Conservation (phyloP, 805 yeast species). For the Monosporozyma aerobia region DNA sequence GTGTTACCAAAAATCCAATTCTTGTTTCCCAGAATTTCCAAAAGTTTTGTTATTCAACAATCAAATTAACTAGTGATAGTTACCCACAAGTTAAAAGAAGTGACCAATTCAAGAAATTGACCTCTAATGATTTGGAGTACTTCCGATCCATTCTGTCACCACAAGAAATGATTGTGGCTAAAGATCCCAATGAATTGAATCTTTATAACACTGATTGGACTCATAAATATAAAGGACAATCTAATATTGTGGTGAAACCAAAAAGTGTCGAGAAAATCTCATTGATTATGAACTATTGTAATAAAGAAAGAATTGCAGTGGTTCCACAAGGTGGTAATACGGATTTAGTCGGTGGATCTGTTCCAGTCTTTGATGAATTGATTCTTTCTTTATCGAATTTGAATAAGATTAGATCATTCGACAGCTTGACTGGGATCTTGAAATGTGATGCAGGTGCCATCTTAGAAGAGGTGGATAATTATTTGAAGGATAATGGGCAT, state of each 20-base stretch:
- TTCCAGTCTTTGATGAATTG: slow-evolving; percentile 87
- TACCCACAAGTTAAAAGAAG: slow-evolving; percentile 53
- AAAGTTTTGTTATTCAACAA: background rate
- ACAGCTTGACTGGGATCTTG: slow-evolving; percentile 70
- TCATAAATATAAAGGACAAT: slow-evolving; percentile 87
- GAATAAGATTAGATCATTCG: slow-evolving; percentile 77
- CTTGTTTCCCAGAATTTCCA: background rate
- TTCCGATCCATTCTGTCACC: slow-evolving; percentile 53
- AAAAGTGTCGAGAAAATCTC: slow-evolving; percentile 71
- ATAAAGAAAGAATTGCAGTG: slow-evolving; percentile 65
- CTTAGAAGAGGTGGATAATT: slow-evolving; percentile 75
- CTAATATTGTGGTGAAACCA: slow-evolving; percentile 73
- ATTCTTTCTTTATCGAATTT: slow-evolving; percentile 59
- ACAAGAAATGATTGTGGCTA: slow-evolving; percentile 35
- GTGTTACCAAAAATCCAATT: background rate
- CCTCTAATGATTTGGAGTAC: slow-evolving; percentile 45
- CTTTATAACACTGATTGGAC: slow-evolving; percentile 87
- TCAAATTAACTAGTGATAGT: slow-evolving; percentile 54
- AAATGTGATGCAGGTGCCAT: slow-evolving; percentile 89
- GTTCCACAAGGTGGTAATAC: slow-evolving; percentile 98
- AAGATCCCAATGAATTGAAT: slow-evolving; percentile 54
- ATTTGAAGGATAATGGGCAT: slow-evolving; percentile 68
- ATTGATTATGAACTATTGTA: slow-evolving; percentile 69
- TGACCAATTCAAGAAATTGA: slow-evolving; percentile 42
- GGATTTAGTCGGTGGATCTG: slow-evolving; percentile 90